Evolutionary conservation across 306 rosid species (phyloP), one percentile per base, ranked within the genome.

Genomic region (Vicia villosa): DNA sequence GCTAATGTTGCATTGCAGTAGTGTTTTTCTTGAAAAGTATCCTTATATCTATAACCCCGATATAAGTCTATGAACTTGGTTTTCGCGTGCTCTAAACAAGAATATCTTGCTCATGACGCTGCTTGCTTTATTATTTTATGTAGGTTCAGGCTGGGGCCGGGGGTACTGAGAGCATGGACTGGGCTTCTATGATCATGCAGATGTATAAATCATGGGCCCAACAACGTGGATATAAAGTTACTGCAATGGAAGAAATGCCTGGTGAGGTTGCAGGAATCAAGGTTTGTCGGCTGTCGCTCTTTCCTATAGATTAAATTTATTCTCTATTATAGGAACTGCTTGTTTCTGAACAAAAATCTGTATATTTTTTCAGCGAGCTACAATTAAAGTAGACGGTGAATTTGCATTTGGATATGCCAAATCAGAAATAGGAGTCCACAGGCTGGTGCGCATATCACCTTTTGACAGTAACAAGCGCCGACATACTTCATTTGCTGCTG

Each of bases 81-180:
- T 36, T 46, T 77, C 51, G 49, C 57, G 36, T 72, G 55, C 73
- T 41, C 11, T 10, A 9, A 41, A 8, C 10, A 16, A 16, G 36
- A 51, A 50, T 66, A 41, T 67, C 15, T 66, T 51, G 20, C 42
- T 51, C 6, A 34, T 64, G 13, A 65, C 47, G 38, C 74, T 56
- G 46, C 36, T 63, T 65, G 8, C 20, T 82, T 71, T 67, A 42
- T 73, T 12, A 17, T 32, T n/a, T 63, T 12, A 49, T 63, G 28
- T 75, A 94, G 99, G 96, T 94, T 63, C 99, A 94, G 80, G 88
- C 96, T 70, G 99, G 99, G 63, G 99, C 96, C 63, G 99, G 99
- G 64, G 99, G 99, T 55, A 94, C 96, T 34, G 99, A 91, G 86
- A 91, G 97, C 81, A 91, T 88, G 91, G 99, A 94, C 80, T 94